A percentile compares a stretch with the other conserved stretches of the same genome.
These are phyloP conservation scores for Aaosphaeria pasadenensis DNA, from an alignment of 2,329 filamentous ascomycete species.

Conservation along the genomic window DNA sequence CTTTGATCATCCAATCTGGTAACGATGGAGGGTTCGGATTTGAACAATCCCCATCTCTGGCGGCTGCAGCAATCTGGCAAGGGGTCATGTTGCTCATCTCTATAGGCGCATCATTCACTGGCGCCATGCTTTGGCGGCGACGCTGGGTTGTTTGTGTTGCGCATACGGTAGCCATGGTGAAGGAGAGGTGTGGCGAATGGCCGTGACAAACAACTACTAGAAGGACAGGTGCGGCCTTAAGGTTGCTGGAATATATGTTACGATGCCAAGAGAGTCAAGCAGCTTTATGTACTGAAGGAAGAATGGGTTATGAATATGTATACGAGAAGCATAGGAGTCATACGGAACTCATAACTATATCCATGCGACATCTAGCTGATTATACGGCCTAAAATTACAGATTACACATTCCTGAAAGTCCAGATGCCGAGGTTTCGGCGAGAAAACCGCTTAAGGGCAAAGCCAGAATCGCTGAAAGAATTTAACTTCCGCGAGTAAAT, in stretches of 20 bases:
- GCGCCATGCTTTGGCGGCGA: not conserved
- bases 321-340: not conserved
- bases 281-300: not conserved
- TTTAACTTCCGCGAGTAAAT: too few relatives aligned
- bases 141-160: not conserved
- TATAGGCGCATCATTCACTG: not conserved
- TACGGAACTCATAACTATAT: not conserved
- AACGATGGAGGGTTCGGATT: not conserved
- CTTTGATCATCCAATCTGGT: not conserved
- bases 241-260: not conserved
- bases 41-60: not conserved
- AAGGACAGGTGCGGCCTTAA: not conserved
- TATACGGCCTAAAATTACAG: not conserved
- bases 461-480: too few relatives aligned
- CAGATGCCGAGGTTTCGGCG: not conserved
- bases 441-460: too few relatives aligned
- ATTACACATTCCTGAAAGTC: not conserved
- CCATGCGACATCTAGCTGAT: not conserved
- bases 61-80: not conserved
- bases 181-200: too few relatives aligned
- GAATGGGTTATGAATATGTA: not conserved
- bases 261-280: not conserved
- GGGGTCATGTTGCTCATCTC: not conserved
- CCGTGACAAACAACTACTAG: not conserved
- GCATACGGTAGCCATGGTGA: not conserved